These are phyloP conservation scores for Skeletonema potamos DNA, from an alignment of 108 stramenopile genomes.

Conservation along the genomic window DNA sequence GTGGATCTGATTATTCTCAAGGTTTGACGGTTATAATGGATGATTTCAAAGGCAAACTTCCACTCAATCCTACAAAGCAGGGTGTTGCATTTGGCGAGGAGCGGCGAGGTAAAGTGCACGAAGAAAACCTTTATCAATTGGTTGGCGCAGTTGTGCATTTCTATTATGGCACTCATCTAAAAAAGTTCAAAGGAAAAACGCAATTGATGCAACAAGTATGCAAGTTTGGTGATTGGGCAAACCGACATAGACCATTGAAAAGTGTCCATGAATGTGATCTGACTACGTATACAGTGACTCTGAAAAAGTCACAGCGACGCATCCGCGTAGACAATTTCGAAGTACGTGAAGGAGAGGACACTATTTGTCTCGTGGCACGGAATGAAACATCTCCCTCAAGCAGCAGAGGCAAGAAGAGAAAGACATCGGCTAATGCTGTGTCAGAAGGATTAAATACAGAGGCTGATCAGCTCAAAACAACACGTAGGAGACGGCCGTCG, in stretches of 20 bases:
- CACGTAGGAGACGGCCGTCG: neutral
- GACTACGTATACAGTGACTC: neutral
- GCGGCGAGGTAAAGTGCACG: constrained; percentile 17
- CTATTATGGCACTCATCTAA: constrained; percentile 37
- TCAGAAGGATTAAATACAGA: neutral
- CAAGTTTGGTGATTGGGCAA: neutral
- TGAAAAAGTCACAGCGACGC: neutral
- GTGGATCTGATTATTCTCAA: constrained; percentile 56
- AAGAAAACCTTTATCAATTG: constrained; percentile 43
- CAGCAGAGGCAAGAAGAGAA: neutral
- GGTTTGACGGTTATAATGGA: constrained; percentile 68
- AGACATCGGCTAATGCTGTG: neutral
- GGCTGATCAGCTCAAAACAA: neutral
- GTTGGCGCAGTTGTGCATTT: constrained; percentile 37
- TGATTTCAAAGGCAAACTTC: constrained; percentile 54
- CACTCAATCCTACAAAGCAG: constrained; percentile 75
- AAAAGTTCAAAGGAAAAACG: constrained; percentile 21
- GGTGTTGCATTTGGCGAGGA: constrained; percentile 50
- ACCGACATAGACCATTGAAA: neutral
- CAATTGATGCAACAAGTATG: constrained; percentile 3
- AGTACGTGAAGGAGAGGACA: neutral
- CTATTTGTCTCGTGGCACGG: neutral
- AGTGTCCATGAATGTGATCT: constrained; percentile 1
- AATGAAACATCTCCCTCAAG: too few species aligned
- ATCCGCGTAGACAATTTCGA: neutral